Percentiles rank a stretch among this genome's conserved stretches.
These are phyloP conservation scores for Eragrostis tef DNA, from an alignment of 202 grass and related monocot genomes.

Conservation along the genomic window DNA sequence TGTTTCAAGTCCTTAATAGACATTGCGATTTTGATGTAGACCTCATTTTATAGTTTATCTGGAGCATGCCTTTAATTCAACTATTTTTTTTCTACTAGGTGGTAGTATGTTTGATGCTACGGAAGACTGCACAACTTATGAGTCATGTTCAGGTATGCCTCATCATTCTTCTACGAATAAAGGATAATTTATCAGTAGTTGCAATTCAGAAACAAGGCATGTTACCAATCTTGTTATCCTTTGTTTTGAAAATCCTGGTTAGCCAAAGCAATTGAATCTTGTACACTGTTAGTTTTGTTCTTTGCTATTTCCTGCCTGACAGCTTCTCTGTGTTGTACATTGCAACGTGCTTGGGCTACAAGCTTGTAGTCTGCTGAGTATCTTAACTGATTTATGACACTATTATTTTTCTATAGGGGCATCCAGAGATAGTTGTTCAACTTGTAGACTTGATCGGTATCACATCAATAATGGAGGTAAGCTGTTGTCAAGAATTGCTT, in stretches of 20 bases:
- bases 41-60: constrained; percentile 35
- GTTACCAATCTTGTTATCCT: too few species aligned
- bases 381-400: not conserved
- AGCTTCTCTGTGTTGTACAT: too few species aligned
- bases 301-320: too few species aligned
- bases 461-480: constrained; percentile 96
- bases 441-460: constrained; percentile 97
- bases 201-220: too few species aligned
- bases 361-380: too few species aligned
- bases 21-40: not conserved
- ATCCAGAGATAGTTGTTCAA: constrained; percentile 83
- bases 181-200: too few species aligned
- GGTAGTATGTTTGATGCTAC: constrained; percentile 93
- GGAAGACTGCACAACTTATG: constrained; percentile 77
- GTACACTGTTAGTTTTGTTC: too few species aligned
- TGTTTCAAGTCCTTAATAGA: not conserved
- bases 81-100: constrained; percentile 66
- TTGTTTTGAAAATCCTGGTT: too few species aligned
- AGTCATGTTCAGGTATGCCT: constrained; percentile 91
- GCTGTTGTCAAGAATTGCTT: constrained; percentile 35
- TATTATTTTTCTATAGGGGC: constrained; percentile 54
- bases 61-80: constrained; percentile 32
- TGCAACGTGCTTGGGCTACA: too few species aligned
- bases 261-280: too few species aligned
- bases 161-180: constrained; percentile 2